Evolutionary conservation across 2,329 filamentous ascomycete species (phyloP).

Genomic region (Colletotrichum lupini): DNA sequence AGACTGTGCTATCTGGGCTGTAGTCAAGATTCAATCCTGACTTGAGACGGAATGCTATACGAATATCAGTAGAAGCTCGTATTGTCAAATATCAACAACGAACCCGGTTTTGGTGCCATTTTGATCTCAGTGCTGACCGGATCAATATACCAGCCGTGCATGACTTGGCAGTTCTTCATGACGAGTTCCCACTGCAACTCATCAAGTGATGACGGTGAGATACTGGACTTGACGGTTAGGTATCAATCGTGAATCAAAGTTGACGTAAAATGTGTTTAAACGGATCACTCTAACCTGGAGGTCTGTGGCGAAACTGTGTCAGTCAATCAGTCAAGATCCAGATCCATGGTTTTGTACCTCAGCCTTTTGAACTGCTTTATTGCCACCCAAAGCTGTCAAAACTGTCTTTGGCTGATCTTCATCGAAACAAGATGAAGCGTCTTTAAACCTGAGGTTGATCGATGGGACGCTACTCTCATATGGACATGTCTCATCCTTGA

Average conservation of each 20-base stretch:
- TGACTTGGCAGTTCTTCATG: slow-evolving; percentile 18
- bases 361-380: not conserved
- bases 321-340: not conserved
- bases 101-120: slow-evolving; percentile 16
- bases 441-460: slow-evolving; percentile 1
- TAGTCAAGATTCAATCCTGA: not conserved
- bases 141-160: slow-evolving; percentile 22
- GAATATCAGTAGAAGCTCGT: not conserved
- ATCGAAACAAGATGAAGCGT: not conserved
- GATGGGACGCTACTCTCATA: not conserved
- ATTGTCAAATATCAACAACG: not conserved
- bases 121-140: not conserved
- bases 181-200: not conserved
- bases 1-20: not conserved
- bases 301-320: not conserved
- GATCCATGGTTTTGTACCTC: not conserved
- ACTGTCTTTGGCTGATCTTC: not conserved
- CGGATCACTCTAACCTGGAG: not conserved
- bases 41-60: not conserved
- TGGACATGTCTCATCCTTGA: slow-evolving; percentile 7
- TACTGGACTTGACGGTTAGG: not conserved
- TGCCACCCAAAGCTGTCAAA: not conserved
- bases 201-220: slow-evolving; percentile 1
- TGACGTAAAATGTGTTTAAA: not conserved
- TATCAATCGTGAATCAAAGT: not conserved